Evolutionary conservation across 1,139 yeast species (phyloP).

Genomic region (Pichia sp.): DNA sequence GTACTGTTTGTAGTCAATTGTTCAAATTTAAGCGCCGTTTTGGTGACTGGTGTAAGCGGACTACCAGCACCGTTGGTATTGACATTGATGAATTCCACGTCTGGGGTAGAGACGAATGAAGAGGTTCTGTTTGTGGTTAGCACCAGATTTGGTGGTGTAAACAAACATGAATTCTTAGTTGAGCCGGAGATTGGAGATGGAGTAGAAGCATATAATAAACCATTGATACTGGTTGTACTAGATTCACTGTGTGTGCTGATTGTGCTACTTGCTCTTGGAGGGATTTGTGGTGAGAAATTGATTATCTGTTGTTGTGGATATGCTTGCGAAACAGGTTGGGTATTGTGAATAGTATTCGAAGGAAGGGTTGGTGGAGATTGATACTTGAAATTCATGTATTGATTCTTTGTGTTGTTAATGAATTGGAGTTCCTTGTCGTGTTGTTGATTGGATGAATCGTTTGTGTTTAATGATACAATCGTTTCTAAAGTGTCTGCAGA

Average conservation of each 20-base stretch:
- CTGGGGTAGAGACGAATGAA: not conserved
- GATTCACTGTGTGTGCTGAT: conserved; percentile 3
- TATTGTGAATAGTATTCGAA: not conserved
- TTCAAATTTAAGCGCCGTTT: conserved; percentile 12
- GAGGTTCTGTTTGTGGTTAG: not conserved
- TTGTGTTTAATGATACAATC: conserved; percentile 2
- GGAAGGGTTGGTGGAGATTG: not conserved
- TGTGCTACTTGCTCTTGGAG: not conserved
- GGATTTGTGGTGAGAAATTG: not conserved
- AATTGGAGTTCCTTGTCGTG: not conserved
- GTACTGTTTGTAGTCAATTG: conserved; percentile 9
- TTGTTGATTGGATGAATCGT: not conserved
- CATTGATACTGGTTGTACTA: conserved; percentile 1
- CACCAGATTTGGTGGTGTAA: conserved; percentile 3
- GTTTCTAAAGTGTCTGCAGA: conserved; percentile 15
- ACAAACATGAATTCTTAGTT: not conserved
- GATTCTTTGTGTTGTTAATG: not conserved
- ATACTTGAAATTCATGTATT: not conserved
- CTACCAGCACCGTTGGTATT: not conserved
- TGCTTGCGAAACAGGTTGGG: not conserved
- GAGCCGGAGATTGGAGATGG: conserved; percentile 6
- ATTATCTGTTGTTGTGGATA: not conserved
- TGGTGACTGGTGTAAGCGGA: conserved; percentile 15
- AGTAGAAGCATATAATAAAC: not conserved
- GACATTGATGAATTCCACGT: not conserved